Percentiles rank a stretch among this genome's conserved stretches.
Evolutionary conservation across 2,329 filamentous ascomycete genomes (phyloP).

Genomic region (Penicillium nordicum): DNA sequence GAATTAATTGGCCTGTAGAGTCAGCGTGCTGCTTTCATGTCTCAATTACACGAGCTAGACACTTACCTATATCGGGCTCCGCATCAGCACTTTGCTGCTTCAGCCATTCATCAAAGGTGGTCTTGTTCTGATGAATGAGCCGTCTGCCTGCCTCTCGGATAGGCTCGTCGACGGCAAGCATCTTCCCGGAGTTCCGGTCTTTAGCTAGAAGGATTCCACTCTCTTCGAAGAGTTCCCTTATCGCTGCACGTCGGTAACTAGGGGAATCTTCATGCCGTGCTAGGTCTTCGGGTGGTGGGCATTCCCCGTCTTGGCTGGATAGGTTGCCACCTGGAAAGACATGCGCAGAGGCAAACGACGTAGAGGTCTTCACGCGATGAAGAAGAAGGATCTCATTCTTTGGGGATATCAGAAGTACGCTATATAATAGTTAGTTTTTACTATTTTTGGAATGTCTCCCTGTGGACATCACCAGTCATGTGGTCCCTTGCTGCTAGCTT

Average conservation of each 20-base stretch:
- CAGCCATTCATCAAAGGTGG: conserved; percentile 67
- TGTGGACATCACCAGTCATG: not conserved
- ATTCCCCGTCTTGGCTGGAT: conserved; percentile 67
- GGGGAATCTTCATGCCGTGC: conserved; percentile 66
- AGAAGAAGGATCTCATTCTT: conserved; percentile 84
- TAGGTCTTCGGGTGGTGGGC: conserved; percentile 49
- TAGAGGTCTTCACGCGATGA: conserved; percentile 77
- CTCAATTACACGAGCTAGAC: not conserved
- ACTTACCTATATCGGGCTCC: conserved; percentile 56
- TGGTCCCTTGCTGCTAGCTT: conserved; percentile 13
- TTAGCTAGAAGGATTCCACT: conserved; percentile 78
- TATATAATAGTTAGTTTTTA: conserved; percentile 36
- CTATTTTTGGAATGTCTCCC: not conserved
- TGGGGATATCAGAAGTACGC: conserved; percentile 80
- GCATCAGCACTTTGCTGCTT: conserved; percentile 35
- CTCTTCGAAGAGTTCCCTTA: conserved; percentile 93
- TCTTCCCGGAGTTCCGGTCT: conserved; percentile 37
- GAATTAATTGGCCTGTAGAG: conserved; percentile 59
- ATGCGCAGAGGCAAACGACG: conserved; percentile 84
- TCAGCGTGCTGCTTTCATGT: not conserved
- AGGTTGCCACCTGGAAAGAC: conserved; percentile 92
- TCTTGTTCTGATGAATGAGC: conserved; percentile 63
- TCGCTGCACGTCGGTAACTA: conserved; percentile 75
- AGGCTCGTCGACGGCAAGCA: conserved; percentile 60
- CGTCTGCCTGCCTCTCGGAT: conserved; percentile 65